These are phyloP conservation scores for Babesia ovis DNA, from an alignment of 169 alveolate species.

Conservation along the genomic window DNA sequence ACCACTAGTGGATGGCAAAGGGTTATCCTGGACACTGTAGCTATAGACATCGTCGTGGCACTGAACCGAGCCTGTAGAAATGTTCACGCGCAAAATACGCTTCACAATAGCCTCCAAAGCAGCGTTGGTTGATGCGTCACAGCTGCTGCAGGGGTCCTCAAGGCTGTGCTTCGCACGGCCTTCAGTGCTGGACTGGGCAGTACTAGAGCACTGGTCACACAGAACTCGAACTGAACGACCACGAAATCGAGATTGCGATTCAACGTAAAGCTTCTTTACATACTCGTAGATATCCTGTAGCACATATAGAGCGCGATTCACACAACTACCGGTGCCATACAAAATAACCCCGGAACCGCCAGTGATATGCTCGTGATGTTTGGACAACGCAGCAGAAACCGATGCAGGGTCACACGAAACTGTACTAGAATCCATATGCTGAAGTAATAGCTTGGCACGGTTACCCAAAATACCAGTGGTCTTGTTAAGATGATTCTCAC, in stretches of 20 bases:
- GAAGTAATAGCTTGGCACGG: conserved; percentile 9
- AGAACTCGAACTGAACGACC: neutral
- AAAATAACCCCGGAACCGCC: conserved; percentile 16
- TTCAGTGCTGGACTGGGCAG: neutral
- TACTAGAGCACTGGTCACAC: conserved; percentile 27
- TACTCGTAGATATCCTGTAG: conserved; percentile 54
- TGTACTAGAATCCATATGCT: neutral
- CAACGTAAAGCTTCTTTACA: conserved; percentile 13
- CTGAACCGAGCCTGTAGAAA: conserved; percentile 37
- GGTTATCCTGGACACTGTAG: neutral
- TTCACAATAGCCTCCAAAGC: conserved; percentile 27
- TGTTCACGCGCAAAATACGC: conserved; percentile 33
- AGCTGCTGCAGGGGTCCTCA: conserved; percentile 2
- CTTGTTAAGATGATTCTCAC: conserved; percentile 9
- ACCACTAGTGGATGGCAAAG: neutral
- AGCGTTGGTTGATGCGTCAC: conserved; percentile 8
- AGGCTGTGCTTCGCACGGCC: conserved; percentile 12
- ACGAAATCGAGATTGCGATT: conserved; percentile 11
- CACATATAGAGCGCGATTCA: conserved; percentile 48
- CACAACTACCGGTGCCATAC: conserved; percentile 57
- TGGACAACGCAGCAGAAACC: conserved; percentile 6
- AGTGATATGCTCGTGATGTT: neutral
- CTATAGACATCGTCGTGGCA: conserved; percentile 47
- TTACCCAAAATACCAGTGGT: conserved; percentile 41
- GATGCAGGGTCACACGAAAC: neutral